Conservation (phyloP, 2,329 filamentous ascomycete genomes). For the Microcyclospora pomicola region DNA sequence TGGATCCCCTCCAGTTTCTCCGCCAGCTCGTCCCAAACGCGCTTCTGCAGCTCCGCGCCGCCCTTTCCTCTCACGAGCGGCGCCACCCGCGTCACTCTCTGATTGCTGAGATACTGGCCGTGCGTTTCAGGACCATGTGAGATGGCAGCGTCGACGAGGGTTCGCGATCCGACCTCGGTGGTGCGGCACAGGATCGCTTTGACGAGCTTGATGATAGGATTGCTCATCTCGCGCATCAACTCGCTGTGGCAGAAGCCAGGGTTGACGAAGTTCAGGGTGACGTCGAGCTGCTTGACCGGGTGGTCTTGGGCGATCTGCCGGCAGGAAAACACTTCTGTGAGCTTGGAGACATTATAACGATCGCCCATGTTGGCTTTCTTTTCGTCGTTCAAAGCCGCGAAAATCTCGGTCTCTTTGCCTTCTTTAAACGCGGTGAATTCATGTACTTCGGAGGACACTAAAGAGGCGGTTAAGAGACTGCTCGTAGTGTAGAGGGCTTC, state of each 20-base stretch:
- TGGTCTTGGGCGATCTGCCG: conserved; percentile 21
- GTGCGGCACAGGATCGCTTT: conserved; percentile 18
- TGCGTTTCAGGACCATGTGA: conserved; percentile 23
- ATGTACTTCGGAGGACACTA: conserved; percentile 11
- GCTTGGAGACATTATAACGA: conserved; percentile 34
- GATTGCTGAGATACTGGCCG: conserved; percentile 29
- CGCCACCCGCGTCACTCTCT: conserved; percentile 16
- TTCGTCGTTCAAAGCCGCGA: conserved; percentile 26
- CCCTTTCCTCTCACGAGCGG: conserved; percentile 24
- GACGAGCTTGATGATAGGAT: conserved; percentile 3
- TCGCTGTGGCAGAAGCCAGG: conserved; percentile 40
- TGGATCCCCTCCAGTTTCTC: conserved; percentile 26
- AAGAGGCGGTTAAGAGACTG: background rate
- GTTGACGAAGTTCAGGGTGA: conserved; percentile 39
- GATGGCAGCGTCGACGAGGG: conserved; percentile 26
- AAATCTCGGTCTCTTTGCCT: conserved; percentile 22
- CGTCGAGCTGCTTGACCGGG: conserved; percentile 15
- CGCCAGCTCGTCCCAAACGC: conserved; percentile 28
- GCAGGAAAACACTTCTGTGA: conserved; percentile 34
- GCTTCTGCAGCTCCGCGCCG: conserved; percentile 23
- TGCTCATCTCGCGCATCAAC: conserved; percentile 26
- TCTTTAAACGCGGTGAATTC: conserved; percentile 13
- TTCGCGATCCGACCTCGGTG: conserved; percentile 28
- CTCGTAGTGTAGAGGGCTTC: background rate
- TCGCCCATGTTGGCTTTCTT: conserved; percentile 24